Base-by-base conservation (phyloP, 148 eudicot species). In the Spergularia bocconei region DNA sequence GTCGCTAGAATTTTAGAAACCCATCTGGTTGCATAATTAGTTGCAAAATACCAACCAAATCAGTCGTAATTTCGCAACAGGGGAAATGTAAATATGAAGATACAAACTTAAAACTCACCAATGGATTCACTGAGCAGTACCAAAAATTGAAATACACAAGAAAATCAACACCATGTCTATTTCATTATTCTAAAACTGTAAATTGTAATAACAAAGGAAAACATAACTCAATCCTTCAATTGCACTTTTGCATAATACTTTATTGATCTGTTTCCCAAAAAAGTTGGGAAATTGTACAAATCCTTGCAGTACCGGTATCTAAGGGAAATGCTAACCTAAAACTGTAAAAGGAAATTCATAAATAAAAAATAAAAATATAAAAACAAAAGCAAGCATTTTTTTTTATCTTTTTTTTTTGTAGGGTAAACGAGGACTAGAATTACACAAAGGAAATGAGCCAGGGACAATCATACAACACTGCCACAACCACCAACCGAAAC, bases 251-350 rank as follows among this genome's bases (percentile, higher is more conserved):
- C 52, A 61, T 60, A 70, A 19, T 29, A 56, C 61, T 80, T 80
- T 80, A 80, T 80, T 80, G 75, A 76, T 75, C 70, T 80, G 72
- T 76, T 71, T 75, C 72, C 79, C 83, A 70, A 75, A 75, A 79
- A 79, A 79, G 38, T 67, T 70, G 83, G 83, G 83, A 67, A 58
- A 75, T 80, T 80, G 78, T 72, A 76, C 75, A 71, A 80, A 75
- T 75, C 63, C 79, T 64, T 80, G 72, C 58, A 80, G 76, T 53
- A 79, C 68, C 73, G 36, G 51, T 21, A 53, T 72, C 74, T 70
- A 75, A 74, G 55, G 75, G 58, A 62, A 79, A 74, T 74, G 73
- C 65, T 74, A 62, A 69, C 62, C 75, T 75, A 75, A 52, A 70
- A 21, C 71, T 79, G 67, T 63, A 58, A 75, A 44, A 51, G 25